Evolutionary conservation across 108 stramenopile species (phyloP), one percentile per base, ranked within the genome.

Genomic region (Skeletonema menzelii): DNA sequence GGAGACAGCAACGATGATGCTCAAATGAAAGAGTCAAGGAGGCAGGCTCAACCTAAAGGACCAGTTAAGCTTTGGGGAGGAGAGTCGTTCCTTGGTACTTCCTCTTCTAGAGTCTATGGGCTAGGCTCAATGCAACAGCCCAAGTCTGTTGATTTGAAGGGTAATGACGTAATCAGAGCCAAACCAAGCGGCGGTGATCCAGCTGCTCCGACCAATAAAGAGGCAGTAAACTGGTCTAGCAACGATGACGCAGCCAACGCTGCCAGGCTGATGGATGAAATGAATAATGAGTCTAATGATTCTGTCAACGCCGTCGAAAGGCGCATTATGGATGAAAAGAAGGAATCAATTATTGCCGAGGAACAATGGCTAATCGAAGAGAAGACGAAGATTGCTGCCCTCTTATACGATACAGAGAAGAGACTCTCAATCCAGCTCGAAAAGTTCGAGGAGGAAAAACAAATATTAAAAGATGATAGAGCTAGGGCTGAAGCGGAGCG

Each of bases 71-170:
- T 60, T 7, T 60, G 59, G 59, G 19, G 20, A 8, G 59, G 59
- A 60, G 59, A 60, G 22, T 60, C 59, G 5, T 60, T 60, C 8
- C 34, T 35, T 20, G 59, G 59, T 5, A 60, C 59, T 31, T 31
- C 34, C 20, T 60, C 59, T 7, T 60, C 59, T 17, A 60, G 59
- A 11, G 59, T 60, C 0, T 60, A 60, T 20, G 59, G 59, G 1
- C 59, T 53, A 53, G 49, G 49, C 22, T 53, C 49, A 11, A 17
- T 53, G 10, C 49, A 22, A 10, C n/a, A 4, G 5, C 8, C 49
- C 0, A n/a, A 24, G 2, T 17, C 59, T 1, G n/a, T n/a, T 20
- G 34, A 8, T 8, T 1, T 1, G 10, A 60, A 34, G 30, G 24
- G 19, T 27, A 35, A 34, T 26, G 59, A 31, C 34, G 34, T 19